Base-by-base conservation (phyloP, 2,329 filamentous ascomycete species). In the Pezicula carpinea region DNA sequence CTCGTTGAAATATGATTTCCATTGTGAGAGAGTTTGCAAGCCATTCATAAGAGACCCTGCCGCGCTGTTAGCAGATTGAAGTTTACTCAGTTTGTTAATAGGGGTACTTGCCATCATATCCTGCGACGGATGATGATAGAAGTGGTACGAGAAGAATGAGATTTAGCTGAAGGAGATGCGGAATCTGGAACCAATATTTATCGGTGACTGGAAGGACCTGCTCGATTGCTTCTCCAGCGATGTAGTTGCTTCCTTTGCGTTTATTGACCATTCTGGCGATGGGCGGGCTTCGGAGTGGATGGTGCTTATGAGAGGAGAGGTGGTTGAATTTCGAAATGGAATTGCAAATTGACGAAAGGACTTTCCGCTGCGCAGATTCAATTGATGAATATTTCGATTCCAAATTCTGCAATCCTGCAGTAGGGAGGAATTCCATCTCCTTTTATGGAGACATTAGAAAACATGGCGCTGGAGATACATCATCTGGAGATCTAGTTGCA, bases 1-100 rank as follows among this genome's bases (percentile, higher is more conserved):
- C 32, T 67, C 55, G 21, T 60, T 59, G 43, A 74, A 71, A 47
- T 70, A 72, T 1, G 52, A 46, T 44, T 66, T 63, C 71, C 72
- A 74, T 49, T 66, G 58, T 0, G 60, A 50, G 0, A 71, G 60
- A 7, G 70, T 64, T 44, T 73, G 69, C 0, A 74, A 60, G 10
- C 69, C 71, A 49, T 74, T 74, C 67, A 71, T 69, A 49, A 73
- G 63, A 1, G 67, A 69, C 7, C 38, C 26, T 44, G 32, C 4
- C 10, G 7, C 10, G 2, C 8, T 22, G 34, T 35, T 22, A 35
- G 19, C 21, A 22, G 13, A 14, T 4, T 17, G 6, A 14, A 10
- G 26, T 17, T 10, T 5, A 10, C 33, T n/a, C 3, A 13, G 22
- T 14, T 6, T 23, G 38, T 19, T 39, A 23, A 35, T n/a, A 19